These are phyloP conservation scores for Vitis rupestris DNA, from an alignment of 164 flowering plant species.

Conservation along the genomic window DNA sequence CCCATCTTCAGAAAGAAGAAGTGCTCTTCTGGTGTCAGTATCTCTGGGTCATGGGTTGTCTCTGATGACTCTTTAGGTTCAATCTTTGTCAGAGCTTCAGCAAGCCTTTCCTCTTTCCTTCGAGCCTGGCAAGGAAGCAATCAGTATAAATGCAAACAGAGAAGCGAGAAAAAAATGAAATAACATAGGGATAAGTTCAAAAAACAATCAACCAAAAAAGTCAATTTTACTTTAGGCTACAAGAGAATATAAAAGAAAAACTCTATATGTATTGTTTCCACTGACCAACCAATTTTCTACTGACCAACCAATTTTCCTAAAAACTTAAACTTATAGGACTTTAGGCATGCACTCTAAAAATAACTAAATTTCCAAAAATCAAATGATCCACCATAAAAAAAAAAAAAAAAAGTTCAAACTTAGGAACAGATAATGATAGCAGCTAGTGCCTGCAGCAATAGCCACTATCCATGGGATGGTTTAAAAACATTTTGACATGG, in stretches of 20 bases:
- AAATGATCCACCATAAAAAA: background rate
- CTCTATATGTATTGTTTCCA: too few species aligned
- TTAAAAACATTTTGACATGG: too few species aligned
- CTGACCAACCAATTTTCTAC: too few species aligned
- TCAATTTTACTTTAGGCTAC: background rate
- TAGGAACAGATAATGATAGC: background rate
- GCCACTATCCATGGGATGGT: too few species aligned
- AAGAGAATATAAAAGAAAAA: too few species aligned
- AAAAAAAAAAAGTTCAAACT: too few species aligned
- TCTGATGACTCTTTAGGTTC: slow-evolving; percentile 75
- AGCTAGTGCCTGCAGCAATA: too few species aligned
- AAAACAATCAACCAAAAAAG: background rate
- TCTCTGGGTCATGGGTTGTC: slow-evolving; percentile 89
- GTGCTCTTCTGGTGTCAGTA: slow-evolving; percentile 96
- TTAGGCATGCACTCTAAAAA: background rate
- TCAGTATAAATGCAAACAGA: background rate
- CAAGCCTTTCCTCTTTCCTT: slow-evolving; percentile 74
- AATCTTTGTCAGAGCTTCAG: slow-evolving; percentile 66
- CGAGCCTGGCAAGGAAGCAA: slow-evolving; percentile 48
- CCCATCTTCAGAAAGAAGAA: slow-evolving; percentile 92
- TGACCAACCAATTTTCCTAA: too few species aligned
- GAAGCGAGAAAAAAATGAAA: background rate
- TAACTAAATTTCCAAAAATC: background rate
- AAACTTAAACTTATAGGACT: too few species aligned
- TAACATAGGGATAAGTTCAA: too few species aligned